Evolutionary conservation across 768 basidiomycete genomes (phyloP).

Genomic region (Hygrophoropsis aurantiaca): DNA sequence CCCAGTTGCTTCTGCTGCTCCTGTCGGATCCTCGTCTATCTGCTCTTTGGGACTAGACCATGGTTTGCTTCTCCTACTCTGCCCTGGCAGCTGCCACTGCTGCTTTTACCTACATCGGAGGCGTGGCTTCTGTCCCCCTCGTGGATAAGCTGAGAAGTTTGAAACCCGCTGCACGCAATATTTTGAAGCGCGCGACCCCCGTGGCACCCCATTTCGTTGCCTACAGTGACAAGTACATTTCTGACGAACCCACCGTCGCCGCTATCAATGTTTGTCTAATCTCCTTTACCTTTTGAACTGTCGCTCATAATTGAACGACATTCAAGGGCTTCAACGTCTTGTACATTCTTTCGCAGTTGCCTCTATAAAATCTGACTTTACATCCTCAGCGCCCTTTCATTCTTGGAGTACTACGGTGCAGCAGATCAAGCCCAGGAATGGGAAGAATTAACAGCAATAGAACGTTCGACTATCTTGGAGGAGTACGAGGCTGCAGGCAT

Average conservation of each 20-base stretch:
- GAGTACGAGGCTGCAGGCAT: constrained; percentile 57
- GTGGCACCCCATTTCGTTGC: constrained; percentile 50
- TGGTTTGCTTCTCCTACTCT: constrained; percentile 13
- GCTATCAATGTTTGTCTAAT: constrained; percentile 37
- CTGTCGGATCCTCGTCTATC: neutral
- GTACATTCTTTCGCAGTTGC: constrained; percentile 13
- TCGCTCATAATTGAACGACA: too few species aligned
- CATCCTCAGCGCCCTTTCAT: constrained; percentile 36
- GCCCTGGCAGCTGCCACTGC: constrained; percentile 2
- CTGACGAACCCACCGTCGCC: constrained; percentile 44
- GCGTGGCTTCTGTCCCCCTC: constrained; percentile 14
- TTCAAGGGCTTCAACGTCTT: constrained; percentile 40
- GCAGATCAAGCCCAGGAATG: constrained; percentile 48
- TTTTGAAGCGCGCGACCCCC: constrained; percentile 30
- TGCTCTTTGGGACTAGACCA: neutral
- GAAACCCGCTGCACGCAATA: constrained; percentile 18
- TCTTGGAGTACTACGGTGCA: constrained; percentile 40
- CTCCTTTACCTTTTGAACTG: neutral
- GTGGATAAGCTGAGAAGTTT: constrained; percentile 20
- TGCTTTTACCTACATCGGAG: constrained; percentile 9
- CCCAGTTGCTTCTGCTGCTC: neutral
- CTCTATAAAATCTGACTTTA: neutral
- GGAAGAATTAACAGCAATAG: constrained; percentile 35
- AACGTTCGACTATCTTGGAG: constrained; percentile 42
- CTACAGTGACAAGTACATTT: constrained; percentile 42